phyloP scores from a whole-genome alignment of 352 stramenopile genomes.

The Globisporangium parvum region DNA sequence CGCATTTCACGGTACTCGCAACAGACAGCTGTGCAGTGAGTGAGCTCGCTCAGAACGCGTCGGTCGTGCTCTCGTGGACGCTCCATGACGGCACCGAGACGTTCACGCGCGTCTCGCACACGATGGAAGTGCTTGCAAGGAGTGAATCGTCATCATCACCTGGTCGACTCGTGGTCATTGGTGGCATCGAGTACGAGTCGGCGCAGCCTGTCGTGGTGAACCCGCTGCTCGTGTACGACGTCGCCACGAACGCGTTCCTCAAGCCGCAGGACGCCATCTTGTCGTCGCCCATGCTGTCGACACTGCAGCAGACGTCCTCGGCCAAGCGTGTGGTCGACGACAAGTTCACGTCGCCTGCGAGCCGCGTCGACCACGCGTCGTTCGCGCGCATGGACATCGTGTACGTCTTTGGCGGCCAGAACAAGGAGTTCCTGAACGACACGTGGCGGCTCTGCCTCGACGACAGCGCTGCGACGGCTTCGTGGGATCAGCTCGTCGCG shows the following conservation, averaged over 20 bases:
- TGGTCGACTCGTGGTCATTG: constrained; percentile 40
- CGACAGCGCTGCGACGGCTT: constrained; percentile 22
- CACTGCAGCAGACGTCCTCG: constrained; percentile 1
- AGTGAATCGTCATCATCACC: constrained; percentile 4
- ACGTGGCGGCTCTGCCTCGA: constrained; percentile 54
- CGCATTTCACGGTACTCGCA: not conserved
- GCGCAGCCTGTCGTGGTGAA: constrained; percentile 52
- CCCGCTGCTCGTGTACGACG: constrained; percentile 48
- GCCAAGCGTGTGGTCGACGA: constrained; percentile 22
- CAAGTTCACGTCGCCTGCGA: constrained; percentile 54
- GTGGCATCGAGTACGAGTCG: constrained; percentile 65
- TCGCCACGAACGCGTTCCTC: constrained; percentile 31
- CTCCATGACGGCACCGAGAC: constrained; percentile 23
- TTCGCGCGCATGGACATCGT: constrained; percentile 27
- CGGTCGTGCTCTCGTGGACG: constrained; percentile 24
- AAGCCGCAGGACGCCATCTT: constrained; percentile 42
- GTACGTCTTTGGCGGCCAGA: constrained; percentile 53
- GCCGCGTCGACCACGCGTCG: constrained; percentile 46
- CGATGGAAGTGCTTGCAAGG: constrained; percentile 20
- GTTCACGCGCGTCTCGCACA: constrained; percentile 52
- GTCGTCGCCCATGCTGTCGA: constrained; percentile 24
- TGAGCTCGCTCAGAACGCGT: constrained; percentile 11
- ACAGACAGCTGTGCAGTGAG: not conserved
- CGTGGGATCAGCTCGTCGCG: constrained; percentile 52
- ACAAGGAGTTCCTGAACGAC: constrained; percentile 52